Evolutionary conservation across 148 eudicot genomes (phyloP).

Genomic region (Persicaria maculosa): DNA sequence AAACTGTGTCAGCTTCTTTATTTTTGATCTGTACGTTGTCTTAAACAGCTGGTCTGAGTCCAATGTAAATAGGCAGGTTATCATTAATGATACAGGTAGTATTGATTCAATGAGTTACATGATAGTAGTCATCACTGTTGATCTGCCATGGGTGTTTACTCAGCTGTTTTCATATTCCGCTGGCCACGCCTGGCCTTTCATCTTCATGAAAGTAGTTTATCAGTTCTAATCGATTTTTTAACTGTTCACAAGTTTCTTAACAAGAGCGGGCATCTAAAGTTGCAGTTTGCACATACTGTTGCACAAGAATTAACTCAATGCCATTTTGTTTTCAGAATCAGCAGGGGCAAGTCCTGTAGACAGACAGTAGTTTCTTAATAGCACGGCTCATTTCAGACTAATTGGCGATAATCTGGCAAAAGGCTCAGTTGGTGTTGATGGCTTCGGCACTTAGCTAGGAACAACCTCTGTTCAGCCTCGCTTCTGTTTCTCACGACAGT

Average conservation of each 20-base stretch:
- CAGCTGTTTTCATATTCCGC: too few species aligned
- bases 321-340: conserved; percentile 6
- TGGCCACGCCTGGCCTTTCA: too few species aligned
- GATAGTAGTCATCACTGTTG: too few species aligned
- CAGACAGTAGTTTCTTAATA: background rate
- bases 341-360: background rate
- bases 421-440: background rate
- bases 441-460: background rate
- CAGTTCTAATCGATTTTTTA: background rate
- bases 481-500: background rate
- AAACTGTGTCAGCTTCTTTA: background rate
- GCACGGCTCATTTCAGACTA: background rate
- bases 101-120: too few species aligned
- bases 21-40: background rate
- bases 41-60: background rate
- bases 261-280: background rate
- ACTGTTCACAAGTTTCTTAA: background rate
- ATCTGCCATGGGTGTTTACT: too few species aligned
- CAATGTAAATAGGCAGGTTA: background rate
- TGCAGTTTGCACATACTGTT: background rate
- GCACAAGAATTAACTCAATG: background rate
- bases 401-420: conserved; percentile 6
- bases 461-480: background rate
- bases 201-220: too few species aligned
- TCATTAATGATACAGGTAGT: background rate